Conservation (phyloP, 306 rosid species). For the Vigna nakashimae region DNA sequence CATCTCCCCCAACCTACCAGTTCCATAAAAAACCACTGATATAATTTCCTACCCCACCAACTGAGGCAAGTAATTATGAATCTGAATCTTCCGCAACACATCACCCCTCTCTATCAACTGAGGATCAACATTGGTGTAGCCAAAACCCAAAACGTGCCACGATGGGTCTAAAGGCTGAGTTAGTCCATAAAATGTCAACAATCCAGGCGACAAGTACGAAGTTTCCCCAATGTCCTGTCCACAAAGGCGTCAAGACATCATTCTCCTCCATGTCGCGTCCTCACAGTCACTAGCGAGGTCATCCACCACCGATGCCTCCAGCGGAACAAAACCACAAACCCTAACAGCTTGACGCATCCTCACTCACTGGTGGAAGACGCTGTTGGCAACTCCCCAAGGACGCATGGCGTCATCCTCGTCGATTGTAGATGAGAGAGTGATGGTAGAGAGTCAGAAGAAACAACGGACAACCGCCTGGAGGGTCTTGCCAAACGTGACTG, state of each 20-base stretch:
- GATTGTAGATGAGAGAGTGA: too few species aligned
- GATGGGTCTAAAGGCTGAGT: slow-evolving; percentile 81
- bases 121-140: slow-evolving; percentile 83
- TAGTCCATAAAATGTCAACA: slow-evolving; percentile 84
- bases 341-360: too few species aligned
- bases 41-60: slow-evolving; percentile 51
- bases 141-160: slow-evolving; percentile 89
- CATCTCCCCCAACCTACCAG: slow-evolving; percentile 36
- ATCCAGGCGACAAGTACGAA: slow-evolving; percentile 90
- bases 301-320: too few species aligned
- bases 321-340: too few species aligned
- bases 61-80: slow-evolving; percentile 56
- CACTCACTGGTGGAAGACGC: too few species aligned
- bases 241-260: slow-evolving; percentile 2
- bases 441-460: too few species aligned
- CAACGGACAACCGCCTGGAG: too few species aligned
- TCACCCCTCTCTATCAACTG: slow-evolving; percentile 78
- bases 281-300: too few species aligned
- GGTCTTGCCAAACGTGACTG: too few species aligned
- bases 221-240: slow-evolving; percentile 89
- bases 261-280: too few species aligned
- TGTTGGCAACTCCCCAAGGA: too few species aligned
- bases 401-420: too few species aligned
- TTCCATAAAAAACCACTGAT: slow-evolving; percentile 48
- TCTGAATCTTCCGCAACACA: slow-evolving; percentile 67